These are phyloP conservation scores for Trypanosoma lewisi DNA, from an alignment of 208 protist species.

Conservation along the genomic window DNA sequence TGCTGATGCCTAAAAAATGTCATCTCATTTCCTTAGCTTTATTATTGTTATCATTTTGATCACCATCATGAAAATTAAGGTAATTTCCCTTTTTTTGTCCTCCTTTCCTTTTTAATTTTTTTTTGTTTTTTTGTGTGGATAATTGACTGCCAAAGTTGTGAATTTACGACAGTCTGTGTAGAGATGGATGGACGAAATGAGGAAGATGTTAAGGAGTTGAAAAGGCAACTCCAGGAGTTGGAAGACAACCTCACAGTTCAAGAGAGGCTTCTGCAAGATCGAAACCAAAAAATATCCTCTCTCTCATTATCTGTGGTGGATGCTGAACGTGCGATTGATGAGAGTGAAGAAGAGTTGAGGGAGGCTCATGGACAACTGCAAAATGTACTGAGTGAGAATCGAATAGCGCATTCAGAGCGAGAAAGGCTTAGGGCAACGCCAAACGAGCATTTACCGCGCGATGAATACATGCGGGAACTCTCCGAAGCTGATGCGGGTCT, in stretches of 20 bases:
- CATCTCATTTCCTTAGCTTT: not conserved
- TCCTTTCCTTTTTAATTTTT: constrained; percentile 1
- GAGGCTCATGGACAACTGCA: constrained; percentile 18
- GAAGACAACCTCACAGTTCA: constrained; percentile 35
- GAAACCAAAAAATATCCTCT: constrained; percentile 14
- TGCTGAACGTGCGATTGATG: constrained; percentile 23
- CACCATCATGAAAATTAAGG: too few relatives aligned
- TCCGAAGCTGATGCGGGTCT: constrained; percentile 46
- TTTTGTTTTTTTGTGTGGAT: constrained; percentile 9
- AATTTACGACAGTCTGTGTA: not conserved
- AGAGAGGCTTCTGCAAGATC: constrained; percentile 21
- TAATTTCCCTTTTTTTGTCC: not conserved
- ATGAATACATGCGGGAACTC: constrained; percentile 61
- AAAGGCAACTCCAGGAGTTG: constrained; percentile 38
- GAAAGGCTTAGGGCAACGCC: constrained; percentile 6
- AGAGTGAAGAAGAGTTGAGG: constrained; percentile 24
- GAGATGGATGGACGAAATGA: constrained; percentile 27
- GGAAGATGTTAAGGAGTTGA: constrained; percentile 39
- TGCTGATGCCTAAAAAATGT: not conserved
- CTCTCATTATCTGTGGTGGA: constrained; percentile 23
- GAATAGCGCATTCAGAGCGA: constrained; percentile 39
- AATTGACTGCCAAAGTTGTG: not conserved
- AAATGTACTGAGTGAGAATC: constrained; percentile 30
- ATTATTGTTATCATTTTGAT: too few relatives aligned
- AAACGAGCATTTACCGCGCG: constrained; percentile 28